phyloP scores from a whole-genome alignment of 345 rosid species.

The Arabis hirsuta region DNA sequence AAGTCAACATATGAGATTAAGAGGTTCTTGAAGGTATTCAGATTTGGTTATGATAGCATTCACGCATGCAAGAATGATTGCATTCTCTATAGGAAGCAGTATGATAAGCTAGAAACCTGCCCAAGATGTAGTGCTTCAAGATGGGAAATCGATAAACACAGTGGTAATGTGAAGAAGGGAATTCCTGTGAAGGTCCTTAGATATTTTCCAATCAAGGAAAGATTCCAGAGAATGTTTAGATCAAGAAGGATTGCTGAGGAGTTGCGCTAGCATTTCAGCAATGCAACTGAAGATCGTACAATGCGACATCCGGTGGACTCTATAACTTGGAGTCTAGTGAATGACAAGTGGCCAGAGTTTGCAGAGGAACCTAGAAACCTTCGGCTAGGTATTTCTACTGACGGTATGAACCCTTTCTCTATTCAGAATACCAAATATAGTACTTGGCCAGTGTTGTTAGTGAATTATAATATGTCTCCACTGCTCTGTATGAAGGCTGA shows the following conservation, averaged over 20 bases:
- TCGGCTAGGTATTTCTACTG: not conserved
- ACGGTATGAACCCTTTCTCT: not conserved
- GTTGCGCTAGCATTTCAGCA: not conserved
- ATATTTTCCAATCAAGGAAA: not conserved
- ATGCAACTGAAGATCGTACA: not conserved
- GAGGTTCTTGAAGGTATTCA: constrained; percentile 6
- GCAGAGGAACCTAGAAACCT: not conserved
- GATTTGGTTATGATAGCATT: not conserved
- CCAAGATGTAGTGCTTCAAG: too few relatives aligned
- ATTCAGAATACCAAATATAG: not conserved
- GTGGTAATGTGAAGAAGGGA: too few relatives aligned
- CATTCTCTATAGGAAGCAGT: not conserved
- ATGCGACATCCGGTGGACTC: too few relatives aligned
- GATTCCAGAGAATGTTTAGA: not conserved
- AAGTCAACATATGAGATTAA: not conserved
- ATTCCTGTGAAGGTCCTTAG: too few relatives aligned
- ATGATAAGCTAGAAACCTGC: not conserved
- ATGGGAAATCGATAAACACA: too few relatives aligned
- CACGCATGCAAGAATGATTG: not conserved
- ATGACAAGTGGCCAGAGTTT: not conserved
- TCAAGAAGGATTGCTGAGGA: constrained; percentile 1
- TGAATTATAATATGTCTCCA: constrained; percentile 2
- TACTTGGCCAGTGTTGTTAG: not conserved
- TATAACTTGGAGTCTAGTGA: not conserved
- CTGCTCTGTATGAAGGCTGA: too few relatives aligned